phyloP scores from a whole-genome alignment of 768 basidiomycete genomes.

The Megacollybia marginata region DNA sequence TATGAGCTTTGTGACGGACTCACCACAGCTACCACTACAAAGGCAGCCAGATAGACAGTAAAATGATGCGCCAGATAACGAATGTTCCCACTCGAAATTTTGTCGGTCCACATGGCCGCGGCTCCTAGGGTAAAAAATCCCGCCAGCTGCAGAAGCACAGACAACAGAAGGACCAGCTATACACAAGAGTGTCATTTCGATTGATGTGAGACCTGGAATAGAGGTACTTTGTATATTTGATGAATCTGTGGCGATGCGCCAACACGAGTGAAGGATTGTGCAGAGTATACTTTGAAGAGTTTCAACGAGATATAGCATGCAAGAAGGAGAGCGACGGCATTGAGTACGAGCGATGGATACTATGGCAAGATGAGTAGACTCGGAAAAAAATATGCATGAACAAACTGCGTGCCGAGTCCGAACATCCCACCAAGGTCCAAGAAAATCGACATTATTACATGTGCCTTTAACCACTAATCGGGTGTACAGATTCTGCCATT shows the following conservation, averaged over 20 bases:
- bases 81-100: conserved; percentile 30
- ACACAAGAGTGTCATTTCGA: background rate
- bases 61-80: conserved; percentile 25
- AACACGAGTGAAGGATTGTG: conserved; percentile 39
- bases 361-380: conserved; percentile 9
- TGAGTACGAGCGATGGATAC: conserved; percentile 35
- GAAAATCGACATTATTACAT: conserved; percentile 32
- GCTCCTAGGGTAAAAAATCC: conserved; percentile 42
- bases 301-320: conserved; percentile 31
- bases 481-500: conserved; percentile 24
- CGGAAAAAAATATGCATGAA: conserved; percentile 3
- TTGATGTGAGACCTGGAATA: background rate
- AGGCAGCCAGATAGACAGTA: conserved; percentile 31
- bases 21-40: conserved; percentile 33
- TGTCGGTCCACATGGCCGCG: conserved; percentile 41
- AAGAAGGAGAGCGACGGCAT: conserved; percentile 26
- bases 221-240: conserved; percentile 38
- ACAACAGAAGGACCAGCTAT: conserved; percentile 43
- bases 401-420: conserved; percentile 29
- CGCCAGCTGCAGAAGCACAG: conserved; percentile 38
- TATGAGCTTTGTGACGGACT: conserved; percentile 10
- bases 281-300: conserved; percentile 40
- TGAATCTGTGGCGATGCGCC: conserved; percentile 37
- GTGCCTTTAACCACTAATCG: conserved; percentile 25
- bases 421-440: conserved; percentile 36